phyloP scores from a whole-genome alignment of 2,329 filamentous ascomycete species.

The Sarocladium brachiariae region DNA sequence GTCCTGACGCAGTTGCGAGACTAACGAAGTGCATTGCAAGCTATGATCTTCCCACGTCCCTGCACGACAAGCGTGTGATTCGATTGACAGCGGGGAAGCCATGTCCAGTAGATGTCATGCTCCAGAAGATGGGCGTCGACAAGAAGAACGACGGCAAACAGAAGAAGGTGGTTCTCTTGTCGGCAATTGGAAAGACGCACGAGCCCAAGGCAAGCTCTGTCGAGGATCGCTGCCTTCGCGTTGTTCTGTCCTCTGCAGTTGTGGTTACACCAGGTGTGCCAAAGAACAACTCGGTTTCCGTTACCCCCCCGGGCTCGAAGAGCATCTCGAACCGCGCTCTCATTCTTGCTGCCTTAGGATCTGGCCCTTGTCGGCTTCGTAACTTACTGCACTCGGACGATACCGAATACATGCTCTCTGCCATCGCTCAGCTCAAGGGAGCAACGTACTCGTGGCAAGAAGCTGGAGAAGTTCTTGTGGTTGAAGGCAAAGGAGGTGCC shows the following conservation, averaged over 20 bases:
- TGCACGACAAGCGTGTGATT: slow-evolving; percentile 75
- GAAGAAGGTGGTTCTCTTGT: slow-evolving; percentile 93
- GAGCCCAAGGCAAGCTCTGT: slow-evolving; percentile 86
- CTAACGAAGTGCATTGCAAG: slow-evolving; percentile 90
- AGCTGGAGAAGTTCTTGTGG: slow-evolving; percentile 81
- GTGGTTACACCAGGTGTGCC: slow-evolving; percentile 68
- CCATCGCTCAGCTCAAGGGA: slow-evolving; percentile 76
- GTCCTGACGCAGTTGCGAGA: slow-evolving; percentile 80
- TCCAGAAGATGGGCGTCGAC: slow-evolving; percentile 94
- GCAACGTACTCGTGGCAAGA: slow-evolving; percentile 92
- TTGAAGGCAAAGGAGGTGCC: slow-evolving; percentile 84
- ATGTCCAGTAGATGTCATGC: slow-evolving; percentile 77
- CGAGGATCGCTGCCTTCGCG: slow-evolving; percentile 74
- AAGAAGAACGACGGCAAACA: slow-evolving; percentile 96
- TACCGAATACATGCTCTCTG: slow-evolving; percentile 93
- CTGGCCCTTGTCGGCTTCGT: slow-evolving; percentile 78
- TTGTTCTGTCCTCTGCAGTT: slow-evolving; percentile 75
- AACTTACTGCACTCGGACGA: slow-evolving; percentile 96
- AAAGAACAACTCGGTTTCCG: slow-evolving; percentile 57
- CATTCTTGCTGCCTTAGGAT: slow-evolving; percentile 84
- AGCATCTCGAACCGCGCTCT: slow-evolving; percentile 95
- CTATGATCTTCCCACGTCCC: slow-evolving; percentile 80
- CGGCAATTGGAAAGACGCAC: slow-evolving; percentile 79
- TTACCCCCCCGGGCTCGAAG: slow-evolving; percentile 90
- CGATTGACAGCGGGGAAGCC: slow-evolving; percentile 78